These are phyloP conservation scores for Zygotorulaspora florentina DNA, from an alignment of 805 yeast genomes.

Conservation along the genomic window DNA sequence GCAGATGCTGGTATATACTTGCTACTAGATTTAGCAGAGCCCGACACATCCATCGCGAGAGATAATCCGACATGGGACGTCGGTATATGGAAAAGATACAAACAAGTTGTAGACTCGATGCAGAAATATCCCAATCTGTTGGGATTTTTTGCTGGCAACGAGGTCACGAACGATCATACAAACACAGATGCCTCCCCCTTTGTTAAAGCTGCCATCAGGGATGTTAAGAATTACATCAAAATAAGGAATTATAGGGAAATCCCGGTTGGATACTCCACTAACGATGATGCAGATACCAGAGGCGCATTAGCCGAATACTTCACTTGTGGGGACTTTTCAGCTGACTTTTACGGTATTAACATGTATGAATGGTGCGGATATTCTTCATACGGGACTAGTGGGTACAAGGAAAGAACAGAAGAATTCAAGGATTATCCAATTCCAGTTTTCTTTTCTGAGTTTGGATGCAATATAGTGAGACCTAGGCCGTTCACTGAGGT, in stretches of 20 bases:
- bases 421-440: constrained; percentile 61
- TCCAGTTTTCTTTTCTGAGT: constrained; percentile 76
- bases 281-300: constrained; percentile 82
- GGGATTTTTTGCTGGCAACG: constrained; percentile 98
- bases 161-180: constrained; percentile 78
- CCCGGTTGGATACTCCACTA: constrained; percentile 93
- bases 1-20: constrained; percentile 88
- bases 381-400: constrained; percentile 58
- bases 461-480: constrained; percentile 64
- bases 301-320: constrained; percentile 77
- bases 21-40: constrained; percentile 85
- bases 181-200: constrained; percentile 90
- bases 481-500: constrained; percentile 75
- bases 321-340: constrained; percentile 64
- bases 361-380: constrained; percentile 87
- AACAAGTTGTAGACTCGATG: constrained; percentile 75
- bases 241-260: constrained; percentile 59
- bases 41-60: constrained; percentile 72
- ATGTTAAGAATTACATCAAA: constrained; percentile 69
- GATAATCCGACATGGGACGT: constrained; percentile 74
- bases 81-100: constrained; percentile 69
- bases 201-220: constrained; percentile 95
- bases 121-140: constrained; percentile 72
- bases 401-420: constrained; percentile 59
- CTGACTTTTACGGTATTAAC: constrained; percentile 79